Percentiles rank a stretch among this genome's conserved stretches.
Conservation (phyloP, 2,329 filamentous ascomycete species). For the Epichloe elymi region DNA sequence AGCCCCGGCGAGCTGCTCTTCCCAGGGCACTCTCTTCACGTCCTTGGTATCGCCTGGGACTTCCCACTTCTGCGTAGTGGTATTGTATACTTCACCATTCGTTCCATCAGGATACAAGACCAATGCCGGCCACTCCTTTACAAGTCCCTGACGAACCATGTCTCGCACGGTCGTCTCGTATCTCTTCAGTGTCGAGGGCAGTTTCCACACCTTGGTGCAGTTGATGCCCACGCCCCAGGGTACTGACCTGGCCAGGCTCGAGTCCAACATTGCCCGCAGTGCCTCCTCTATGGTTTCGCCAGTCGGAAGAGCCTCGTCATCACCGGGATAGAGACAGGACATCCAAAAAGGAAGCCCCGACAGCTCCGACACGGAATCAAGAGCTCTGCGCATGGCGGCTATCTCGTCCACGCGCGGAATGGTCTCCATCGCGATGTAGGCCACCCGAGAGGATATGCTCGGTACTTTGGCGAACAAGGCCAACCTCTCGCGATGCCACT, state of each 20-base stretch:
- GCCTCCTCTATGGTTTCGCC: conserved; percentile 29
- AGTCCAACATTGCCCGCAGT: conserved; percentile 25
- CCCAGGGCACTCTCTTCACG: conserved; percentile 26
- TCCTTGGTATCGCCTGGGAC: conserved; percentile 16
- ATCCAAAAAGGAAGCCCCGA: conserved; percentile 42
- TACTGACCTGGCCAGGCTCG: conserved; percentile 9
- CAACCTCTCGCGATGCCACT: conserved; percentile 46
- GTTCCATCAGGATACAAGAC: conserved; percentile 59
- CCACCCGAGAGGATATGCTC: conserved; percentile 26
- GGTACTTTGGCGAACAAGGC: conserved; percentile 32
- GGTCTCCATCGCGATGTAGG: conserved; percentile 52
- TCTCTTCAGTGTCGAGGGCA: conserved; percentile 39
- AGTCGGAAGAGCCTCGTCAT: conserved; percentile 39
- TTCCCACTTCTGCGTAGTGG: conserved; percentile 47
- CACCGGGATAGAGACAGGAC: conserved; percentile 44
- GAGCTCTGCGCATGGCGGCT: conserved; percentile 36
- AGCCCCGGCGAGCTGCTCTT: conserved; percentile 27
- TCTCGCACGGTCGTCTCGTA: conserved; percentile 36
- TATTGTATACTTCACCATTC: conserved; percentile 55
- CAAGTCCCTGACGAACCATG: conserved; percentile 21
- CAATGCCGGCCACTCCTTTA: conserved; percentile 35
- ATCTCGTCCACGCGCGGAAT: conserved; percentile 51
- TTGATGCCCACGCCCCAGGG: conserved; percentile 57
- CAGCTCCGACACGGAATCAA: conserved; percentile 16
- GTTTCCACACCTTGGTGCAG: conserved; percentile 52